phyloP scores from a whole-genome alignment of 257 asterid genomes.

The Capsicum baccatum region DNA sequence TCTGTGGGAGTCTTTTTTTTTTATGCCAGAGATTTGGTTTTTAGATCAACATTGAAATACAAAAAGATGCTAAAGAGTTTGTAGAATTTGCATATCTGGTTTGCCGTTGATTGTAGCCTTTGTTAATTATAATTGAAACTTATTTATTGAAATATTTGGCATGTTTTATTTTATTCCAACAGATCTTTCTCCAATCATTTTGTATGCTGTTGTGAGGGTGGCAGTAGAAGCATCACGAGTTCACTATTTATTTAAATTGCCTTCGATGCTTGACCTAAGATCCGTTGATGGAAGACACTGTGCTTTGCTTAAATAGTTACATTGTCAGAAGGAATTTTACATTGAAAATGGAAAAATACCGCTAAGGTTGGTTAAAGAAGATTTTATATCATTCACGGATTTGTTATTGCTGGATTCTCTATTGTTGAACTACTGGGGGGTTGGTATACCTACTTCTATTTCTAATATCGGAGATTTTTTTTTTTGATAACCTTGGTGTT shows the following conservation, averaged over 20 bases:
- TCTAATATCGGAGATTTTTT: not conserved
- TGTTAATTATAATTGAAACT: not conserved
- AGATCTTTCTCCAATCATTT: conserved; percentile 58
- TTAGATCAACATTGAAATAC: not conserved
- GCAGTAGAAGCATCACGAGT: conserved; percentile 49
- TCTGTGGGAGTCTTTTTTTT: not conserved
- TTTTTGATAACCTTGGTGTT: no score
- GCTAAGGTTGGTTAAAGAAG: conserved; percentile 55
- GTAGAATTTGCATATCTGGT: not conserved
- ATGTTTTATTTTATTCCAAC: conserved; percentile 45
- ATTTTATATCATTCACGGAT: not conserved
- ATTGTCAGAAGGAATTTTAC: conserved; percentile 44
- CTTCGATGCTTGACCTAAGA: conserved; percentile 37
- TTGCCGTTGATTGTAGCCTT: not conserved
- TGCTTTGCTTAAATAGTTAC: conserved; percentile 49
- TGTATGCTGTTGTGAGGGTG: conserved; percentile 55
- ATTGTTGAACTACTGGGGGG: not conserved
- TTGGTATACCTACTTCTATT: not conserved
- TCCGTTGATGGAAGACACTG: conserved; percentile 35
- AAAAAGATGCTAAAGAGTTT: not conserved
- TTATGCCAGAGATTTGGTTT: not conserved
- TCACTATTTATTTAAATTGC: conserved; percentile 36
- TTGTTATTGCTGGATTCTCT: not conserved
- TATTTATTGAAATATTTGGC: conserved; percentile 22
- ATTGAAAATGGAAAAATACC: conserved; percentile 57